These are phyloP conservation scores for Zoysia pacifica DNA, from an alignment of 176 grass and related monocot species.

Conservation along the genomic window DNA sequence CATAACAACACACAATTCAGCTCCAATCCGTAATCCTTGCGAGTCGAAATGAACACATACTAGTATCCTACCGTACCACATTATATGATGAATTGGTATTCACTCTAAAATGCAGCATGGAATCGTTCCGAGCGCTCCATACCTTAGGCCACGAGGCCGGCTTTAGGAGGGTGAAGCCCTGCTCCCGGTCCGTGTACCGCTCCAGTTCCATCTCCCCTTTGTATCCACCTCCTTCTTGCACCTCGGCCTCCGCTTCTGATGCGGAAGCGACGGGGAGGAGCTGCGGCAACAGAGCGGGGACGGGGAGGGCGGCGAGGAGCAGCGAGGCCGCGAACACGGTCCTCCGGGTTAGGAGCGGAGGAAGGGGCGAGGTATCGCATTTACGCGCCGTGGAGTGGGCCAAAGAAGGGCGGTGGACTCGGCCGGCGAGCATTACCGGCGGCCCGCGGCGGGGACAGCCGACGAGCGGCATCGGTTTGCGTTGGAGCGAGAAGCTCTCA, in stretches of 20 bases:
- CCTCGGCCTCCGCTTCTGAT: conserved; percentile 9
- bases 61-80: neutral
- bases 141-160: conserved; percentile 83
- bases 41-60: neutral
- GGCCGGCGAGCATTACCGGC: conserved; percentile 35
- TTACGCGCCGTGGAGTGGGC: neutral
- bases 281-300: conserved; percentile 40
- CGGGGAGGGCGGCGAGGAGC: conserved; percentile 42
- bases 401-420: conserved; percentile 27
- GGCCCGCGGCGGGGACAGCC: conserved; percentile 40
- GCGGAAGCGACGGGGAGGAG: conserved; percentile 29
- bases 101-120: neutral
- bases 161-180: conserved; percentile 81
- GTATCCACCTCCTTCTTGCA: neutral
- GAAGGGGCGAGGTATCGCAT: neutral
- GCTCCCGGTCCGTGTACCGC: conserved; percentile 55
- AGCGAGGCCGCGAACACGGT: conserved; percentile 31
- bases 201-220: conserved; percentile 36
- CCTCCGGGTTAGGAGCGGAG: conserved; percentile 36
- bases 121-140: neutral
- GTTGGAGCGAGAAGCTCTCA: neutral
- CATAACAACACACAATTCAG: conserved; percentile 1
- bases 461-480: conserved; percentile 43
- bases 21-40: neutral
- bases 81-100: neutral